phyloP scores from a whole-genome alignment of 805 yeast genomes.

The Starmerella bombi region DNA sequence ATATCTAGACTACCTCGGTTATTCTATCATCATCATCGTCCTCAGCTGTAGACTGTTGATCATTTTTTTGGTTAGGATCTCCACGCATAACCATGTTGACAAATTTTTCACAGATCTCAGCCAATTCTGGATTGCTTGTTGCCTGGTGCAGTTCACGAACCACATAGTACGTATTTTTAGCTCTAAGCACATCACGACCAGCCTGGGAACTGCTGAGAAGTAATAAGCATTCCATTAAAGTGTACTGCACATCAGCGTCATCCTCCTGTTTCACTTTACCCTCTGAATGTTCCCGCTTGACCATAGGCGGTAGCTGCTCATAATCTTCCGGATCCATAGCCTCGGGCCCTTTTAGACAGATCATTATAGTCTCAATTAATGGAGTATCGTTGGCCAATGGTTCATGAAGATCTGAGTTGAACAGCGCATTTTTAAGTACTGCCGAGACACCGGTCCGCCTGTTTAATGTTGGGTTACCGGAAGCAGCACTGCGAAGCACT shows the following conservation, averaged over 20 bases:
- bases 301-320: slow-evolving; percentile 76
- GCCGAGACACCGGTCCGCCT: slow-evolving; percentile 90
- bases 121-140: slow-evolving; percentile 34
- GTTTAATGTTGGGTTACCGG: slow-evolving; percentile 33
- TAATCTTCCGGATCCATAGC: slow-evolving; percentile 73
- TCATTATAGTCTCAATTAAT: slow-evolving; percentile 63
- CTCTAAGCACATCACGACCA: slow-evolving; percentile 65
- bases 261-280: slow-evolving; percentile 65
- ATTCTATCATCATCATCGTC: slow-evolving; percentile 12
- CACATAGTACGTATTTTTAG: slow-evolving; percentile 72
- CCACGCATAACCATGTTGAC: slow-evolving; percentile 92
- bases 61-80: slow-evolving; percentile 34
- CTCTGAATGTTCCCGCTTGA: slow-evolving; percentile 37
- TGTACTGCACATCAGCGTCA: slow-evolving; percentile 42
- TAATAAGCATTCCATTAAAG: slow-evolving; percentile 67
- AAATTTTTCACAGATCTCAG: slow-evolving; percentile 64
- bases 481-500: slow-evolving; percentile 38
- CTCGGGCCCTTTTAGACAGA: slow-evolving; percentile 66
- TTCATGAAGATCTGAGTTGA: slow-evolving; percentile 60
- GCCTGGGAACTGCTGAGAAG: slow-evolving; percentile 62
- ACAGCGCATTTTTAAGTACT: slow-evolving; percentile 77
- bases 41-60: slow-evolving; percentile 29
- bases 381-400: slow-evolving; percentile 48
- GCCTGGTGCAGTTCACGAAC: slow-evolving; percentile 71
- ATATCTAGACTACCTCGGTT: slow-evolving; percentile 9